These are phyloP conservation scores for Verticillium dahliae DNA, from an alignment of 2,329 filamentous ascomycete species.

Conservation along the genomic window DNA sequence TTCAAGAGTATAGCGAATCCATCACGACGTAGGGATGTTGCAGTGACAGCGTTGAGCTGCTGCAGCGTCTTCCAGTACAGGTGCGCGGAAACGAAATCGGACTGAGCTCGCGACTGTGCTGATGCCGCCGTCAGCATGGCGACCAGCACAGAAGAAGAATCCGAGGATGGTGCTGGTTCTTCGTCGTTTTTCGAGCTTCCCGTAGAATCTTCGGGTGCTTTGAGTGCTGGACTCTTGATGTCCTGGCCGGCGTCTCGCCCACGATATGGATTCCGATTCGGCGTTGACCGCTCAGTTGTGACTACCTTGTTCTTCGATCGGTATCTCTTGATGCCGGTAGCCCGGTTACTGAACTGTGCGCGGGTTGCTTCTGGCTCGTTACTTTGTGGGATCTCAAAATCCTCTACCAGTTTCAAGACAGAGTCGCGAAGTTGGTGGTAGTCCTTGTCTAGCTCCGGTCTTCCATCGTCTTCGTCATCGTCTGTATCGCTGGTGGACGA, in stretches of 20 bases:
- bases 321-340: conserved; percentile 54
- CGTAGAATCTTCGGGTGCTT: background rate
- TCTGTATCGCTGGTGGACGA: conserved; percentile 55
- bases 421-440: conserved; percentile 77
- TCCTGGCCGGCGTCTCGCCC: conserved; percentile 16
- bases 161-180: conserved; percentile 10
- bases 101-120: conserved; percentile 67
- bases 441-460: conserved; percentile 65
- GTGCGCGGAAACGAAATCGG: conserved; percentile 78
- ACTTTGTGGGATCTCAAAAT: conserved; percentile 71
- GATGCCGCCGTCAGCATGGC: conserved; percentile 73
- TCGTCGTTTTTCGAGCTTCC: background rate
- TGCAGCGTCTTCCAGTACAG: conserved; percentile 79
- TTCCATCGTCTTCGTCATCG: conserved; percentile 55
- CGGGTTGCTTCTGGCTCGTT: conserved; percentile 52
- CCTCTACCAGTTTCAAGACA: conserved; percentile 72
- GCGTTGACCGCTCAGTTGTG: conserved; percentile 41
- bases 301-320: conserved; percentile 53
- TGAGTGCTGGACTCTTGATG: background rate
- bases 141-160: conserved; percentile 42
- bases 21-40: conserved; percentile 55
- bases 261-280: conserved; percentile 54
- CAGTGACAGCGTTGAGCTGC: conserved; percentile 59
- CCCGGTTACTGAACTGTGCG: conserved; percentile 65
- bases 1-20: conserved; percentile 66